phyloP scores from a whole-genome alignment of 768 basidiomycete species.

The Krasilnikovozyma curviuscula region DNA sequence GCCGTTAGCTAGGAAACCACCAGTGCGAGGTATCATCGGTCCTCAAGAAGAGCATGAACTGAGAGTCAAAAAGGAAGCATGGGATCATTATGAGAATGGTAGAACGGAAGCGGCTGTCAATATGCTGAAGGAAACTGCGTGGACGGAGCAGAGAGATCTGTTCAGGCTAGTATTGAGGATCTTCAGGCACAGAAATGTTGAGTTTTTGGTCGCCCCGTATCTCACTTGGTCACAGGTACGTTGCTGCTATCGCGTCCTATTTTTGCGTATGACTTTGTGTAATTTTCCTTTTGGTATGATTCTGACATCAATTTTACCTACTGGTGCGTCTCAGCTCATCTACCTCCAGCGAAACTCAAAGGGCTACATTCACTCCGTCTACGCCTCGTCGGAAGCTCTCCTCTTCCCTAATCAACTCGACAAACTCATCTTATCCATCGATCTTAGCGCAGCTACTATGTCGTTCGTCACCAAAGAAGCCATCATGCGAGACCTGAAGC shows the following conservation, averaged over 20 bases:
- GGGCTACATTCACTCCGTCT: conserved; percentile 84
- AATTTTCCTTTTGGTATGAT: background rate
- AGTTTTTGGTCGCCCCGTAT: conserved; percentile 91
- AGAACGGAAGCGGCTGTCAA: conserved; percentile 58
- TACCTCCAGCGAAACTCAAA: conserved; percentile 87
- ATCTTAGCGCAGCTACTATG: conserved; percentile 38
- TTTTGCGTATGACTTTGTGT: background rate
- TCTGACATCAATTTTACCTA: background rate
- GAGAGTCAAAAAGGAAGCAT: conserved; percentile 42
- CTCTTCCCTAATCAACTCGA: conserved; percentile 59
- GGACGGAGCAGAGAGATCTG: conserved; percentile 60
- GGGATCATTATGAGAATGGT: conserved; percentile 81
- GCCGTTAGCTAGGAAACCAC: conserved; percentile 52
- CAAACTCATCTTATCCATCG: conserved; percentile 72
- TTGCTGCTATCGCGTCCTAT: conserved; percentile 8
- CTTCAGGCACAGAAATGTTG: conserved; percentile 83
- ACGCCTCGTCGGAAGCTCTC: conserved; percentile 71
- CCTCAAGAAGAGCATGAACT: conserved; percentile 16
- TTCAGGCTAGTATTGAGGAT: conserved; percentile 81
- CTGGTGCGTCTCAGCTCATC: conserved; percentile 42
- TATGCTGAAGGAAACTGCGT: conserved; percentile 52
- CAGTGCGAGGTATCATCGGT: conserved; percentile 40
- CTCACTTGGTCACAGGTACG: conserved; percentile 85
- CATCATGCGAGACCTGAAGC: conserved; percentile 44
- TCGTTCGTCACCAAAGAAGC: conserved; percentile 64